These are phyloP conservation scores for Cenchrus fungigraminus DNA, from an alignment of 176 grass and related monocot genomes.

Conservation along the genomic window DNA sequence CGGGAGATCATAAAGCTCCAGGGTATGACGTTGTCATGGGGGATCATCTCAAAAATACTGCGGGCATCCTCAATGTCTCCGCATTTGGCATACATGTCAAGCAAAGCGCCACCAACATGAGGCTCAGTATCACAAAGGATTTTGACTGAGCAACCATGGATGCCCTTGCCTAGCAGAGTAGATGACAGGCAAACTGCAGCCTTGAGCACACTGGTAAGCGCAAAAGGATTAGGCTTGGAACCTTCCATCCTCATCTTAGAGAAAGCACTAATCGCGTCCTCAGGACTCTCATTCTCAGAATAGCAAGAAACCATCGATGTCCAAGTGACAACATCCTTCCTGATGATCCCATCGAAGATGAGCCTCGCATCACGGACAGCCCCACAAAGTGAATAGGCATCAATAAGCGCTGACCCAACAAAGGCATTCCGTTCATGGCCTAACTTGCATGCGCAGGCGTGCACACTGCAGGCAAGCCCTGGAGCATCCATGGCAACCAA, in stretches of 20 bases:
- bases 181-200: constrained; percentile 40
- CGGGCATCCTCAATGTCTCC: constrained; percentile 56
- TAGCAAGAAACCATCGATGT: constrained; percentile 54
- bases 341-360: constrained; percentile 27
- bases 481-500: constrained; percentile 35
- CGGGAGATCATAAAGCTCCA: constrained; percentile 57
- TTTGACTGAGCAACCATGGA: constrained; percentile 47
- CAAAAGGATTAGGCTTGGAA: constrained; percentile 41
- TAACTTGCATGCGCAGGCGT: constrained; percentile 41
- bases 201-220: constrained; percentile 47
- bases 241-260: constrained; percentile 39
- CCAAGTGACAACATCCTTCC: constrained; percentile 51
- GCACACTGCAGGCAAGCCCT: constrained; percentile 19
- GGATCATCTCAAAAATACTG: constrained; percentile 62
- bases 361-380: constrained; percentile 19
- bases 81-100: constrained; percentile 57
- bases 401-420: constrained; percentile 32
- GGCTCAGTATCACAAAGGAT: constrained; percentile 34
- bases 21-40: constrained; percentile 61
- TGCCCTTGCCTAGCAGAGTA: constrained; percentile 38
- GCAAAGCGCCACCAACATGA: constrained; percentile 54
- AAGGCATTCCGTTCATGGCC: constrained; percentile 44
- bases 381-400: constrained; percentile 49
- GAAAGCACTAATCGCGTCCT: constrained; percentile 34
- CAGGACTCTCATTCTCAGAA: constrained; percentile 35